phyloP scores from a whole-genome alignment of 306 rosid genomes.

The Alnus rubra region DNA sequence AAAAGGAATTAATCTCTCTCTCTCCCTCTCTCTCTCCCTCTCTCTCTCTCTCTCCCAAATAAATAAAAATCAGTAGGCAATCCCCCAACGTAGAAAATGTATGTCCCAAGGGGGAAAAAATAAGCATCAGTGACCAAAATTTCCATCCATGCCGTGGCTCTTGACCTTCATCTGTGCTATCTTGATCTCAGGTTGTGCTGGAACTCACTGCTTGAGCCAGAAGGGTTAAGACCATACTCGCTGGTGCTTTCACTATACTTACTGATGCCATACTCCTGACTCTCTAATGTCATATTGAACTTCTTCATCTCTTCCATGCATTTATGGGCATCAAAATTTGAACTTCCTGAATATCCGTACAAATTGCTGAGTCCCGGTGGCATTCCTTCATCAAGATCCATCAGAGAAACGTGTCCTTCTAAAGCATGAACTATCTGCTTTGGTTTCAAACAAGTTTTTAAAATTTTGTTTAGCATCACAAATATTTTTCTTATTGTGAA shows the following conservation, averaged over 20 bases:
- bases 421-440: conserved; percentile 51
- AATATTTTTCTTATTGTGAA: not conserved
- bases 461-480: not conserved
- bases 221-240: conserved; percentile 43
- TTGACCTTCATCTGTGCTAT: not conserved
- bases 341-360: conserved; percentile 31
- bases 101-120: not conserved
- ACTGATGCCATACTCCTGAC: conserved; percentile 32
- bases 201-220: conserved; percentile 44
- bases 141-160: not conserved
- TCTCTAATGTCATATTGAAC: conserved; percentile 30
- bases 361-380: conserved; percentile 26
- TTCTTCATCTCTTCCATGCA: conserved; percentile 34
- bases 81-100: not conserved
- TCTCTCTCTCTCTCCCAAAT: too few relatives aligned
- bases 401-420: conserved; percentile 49
- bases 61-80: not conserved
- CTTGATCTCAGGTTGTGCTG: conserved; percentile 14
- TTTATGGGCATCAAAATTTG: conserved; percentile 24
- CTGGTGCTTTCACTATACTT: conserved; percentile 47
- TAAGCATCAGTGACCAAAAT: not conserved
- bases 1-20: not conserved
- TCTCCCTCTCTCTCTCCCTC: too few relatives aligned
- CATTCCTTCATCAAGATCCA: conserved; percentile 35
- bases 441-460: conserved; percentile 2